Evolutionary conservation across 2,329 filamentous ascomycete species (phyloP).

Genomic region (Sporothrix brunneoviolacea): DNA sequence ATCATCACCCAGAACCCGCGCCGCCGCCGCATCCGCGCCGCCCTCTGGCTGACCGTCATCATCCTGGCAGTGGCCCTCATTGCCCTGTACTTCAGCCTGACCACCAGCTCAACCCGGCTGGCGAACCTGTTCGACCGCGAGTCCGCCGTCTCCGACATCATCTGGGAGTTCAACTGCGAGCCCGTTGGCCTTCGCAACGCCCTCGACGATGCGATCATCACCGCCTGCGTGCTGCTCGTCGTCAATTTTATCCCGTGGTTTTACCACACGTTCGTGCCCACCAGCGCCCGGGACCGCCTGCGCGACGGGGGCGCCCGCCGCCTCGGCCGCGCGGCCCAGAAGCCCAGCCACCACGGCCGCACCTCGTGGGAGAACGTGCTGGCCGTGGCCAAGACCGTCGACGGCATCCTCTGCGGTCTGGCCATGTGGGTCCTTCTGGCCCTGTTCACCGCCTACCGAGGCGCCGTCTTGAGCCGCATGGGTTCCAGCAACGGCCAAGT

Average conservation of each 20-base stretch:
- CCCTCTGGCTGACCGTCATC: constrained; percentile 21
- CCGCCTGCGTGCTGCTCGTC: constrained; percentile 8
- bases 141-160: neutral
- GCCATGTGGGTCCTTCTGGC: constrained; percentile 26
- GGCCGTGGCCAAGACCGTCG: constrained; percentile 6
- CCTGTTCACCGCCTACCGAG: constrained; percentile 23
- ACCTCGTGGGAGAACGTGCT: constrained; percentile 6
- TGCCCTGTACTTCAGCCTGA: constrained; percentile 16
- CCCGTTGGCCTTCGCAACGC: neutral
- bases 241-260: constrained; percentile 6
- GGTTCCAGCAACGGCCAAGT: constrained; percentile 18
- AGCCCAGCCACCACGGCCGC: too few species aligned
- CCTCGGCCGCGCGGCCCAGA: too few species aligned
- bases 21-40: constrained; percentile 16
- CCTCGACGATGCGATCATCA: neutral
- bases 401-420: constrained; percentile 17
- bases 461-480: constrained; percentile 13
- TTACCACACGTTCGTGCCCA: constrained; percentile 4
- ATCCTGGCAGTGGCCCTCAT: constrained; percentile 16
- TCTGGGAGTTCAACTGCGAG: constrained; percentile 13
- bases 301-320: neutral
- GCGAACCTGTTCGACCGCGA: constrained; percentile 3
- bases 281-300: neutral
- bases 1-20: constrained; percentile 14
- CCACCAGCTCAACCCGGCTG: neutral